These are phyloP conservation scores for Immersiporthe knoxdaviesiana DNA, from an alignment of 2,329 filamentous ascomycete species.

Conservation along the genomic window DNA sequence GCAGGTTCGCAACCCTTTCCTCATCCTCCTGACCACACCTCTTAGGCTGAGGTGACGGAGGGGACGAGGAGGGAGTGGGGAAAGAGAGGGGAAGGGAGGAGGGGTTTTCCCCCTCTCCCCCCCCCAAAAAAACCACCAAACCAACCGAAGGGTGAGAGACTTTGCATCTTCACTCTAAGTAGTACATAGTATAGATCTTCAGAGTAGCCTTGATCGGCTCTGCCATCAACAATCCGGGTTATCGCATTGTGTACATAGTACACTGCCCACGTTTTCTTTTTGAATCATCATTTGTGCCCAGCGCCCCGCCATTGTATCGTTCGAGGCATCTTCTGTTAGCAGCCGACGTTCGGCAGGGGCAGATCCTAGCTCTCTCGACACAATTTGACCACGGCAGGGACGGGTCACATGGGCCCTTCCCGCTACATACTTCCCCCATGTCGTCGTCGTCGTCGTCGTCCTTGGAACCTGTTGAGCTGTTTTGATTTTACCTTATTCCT, in stretches of 20 bases:
- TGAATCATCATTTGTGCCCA: too few species aligned
- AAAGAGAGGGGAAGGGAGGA: background rate
- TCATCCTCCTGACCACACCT: background rate
- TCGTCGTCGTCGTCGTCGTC: slow-evolving; percentile 8
- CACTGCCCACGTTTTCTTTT: background rate
- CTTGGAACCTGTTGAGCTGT: background rate
- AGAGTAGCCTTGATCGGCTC: background rate
- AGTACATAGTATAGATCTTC: background rate
- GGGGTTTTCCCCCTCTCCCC: too few species aligned
- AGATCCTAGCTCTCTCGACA: slow-evolving; percentile 17
- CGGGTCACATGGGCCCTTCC: background rate
- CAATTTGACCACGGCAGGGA: background rate
- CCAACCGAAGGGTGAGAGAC: too few species aligned
- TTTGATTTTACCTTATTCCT: background rate
- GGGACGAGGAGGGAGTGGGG: background rate
- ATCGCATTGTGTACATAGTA: too few species aligned
- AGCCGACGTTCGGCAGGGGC: slow-evolving; percentile 8
- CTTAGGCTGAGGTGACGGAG: background rate
- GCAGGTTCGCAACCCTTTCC: background rate
- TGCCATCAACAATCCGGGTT: background rate
- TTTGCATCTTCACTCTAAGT: too few species aligned
- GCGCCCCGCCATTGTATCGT: background rate
- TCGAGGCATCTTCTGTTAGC: background rate
- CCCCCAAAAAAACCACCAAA: too few species aligned
- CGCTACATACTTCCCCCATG: background rate